phyloP scores from a whole-genome alignment of 1,284 basidiomycete species.

The Leccinum pallidistipes region DNA sequence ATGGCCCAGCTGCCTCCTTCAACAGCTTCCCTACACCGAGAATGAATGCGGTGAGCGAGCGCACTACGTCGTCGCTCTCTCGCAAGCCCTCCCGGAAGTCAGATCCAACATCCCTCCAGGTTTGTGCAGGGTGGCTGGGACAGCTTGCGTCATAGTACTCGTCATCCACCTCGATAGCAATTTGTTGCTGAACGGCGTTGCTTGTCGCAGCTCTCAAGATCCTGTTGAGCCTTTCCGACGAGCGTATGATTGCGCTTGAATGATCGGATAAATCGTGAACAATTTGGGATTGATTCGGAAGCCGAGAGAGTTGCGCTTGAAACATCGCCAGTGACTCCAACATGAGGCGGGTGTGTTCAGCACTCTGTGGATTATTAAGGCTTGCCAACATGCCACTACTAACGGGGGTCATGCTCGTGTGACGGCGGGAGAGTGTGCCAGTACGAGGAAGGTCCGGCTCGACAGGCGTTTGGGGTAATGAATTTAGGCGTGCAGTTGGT shows the following conservation, averaged over 20 bases:
- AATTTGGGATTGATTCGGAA: constrained; percentile 43
- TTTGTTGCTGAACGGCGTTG: constrained; percentile 65
- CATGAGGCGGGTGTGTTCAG: constrained; percentile 68
- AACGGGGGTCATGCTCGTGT: constrained; percentile 19
- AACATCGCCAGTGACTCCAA: constrained; percentile 68
- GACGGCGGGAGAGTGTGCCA: constrained; percentile 18
- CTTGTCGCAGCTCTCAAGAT: constrained; percentile 55
- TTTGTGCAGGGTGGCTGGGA: constrained; percentile 44
- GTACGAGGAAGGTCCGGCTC: constrained; percentile 19
- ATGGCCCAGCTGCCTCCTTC: constrained; percentile 48
- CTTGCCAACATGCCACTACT: constrained; percentile 16
- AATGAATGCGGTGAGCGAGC: constrained; percentile 70
- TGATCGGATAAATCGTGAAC: constrained; percentile 55
- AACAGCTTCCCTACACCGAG: constrained; percentile 69
- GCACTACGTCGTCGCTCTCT: constrained; percentile 72
- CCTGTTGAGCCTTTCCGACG: constrained; percentile 62
- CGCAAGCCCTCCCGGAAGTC: constrained; percentile 71
- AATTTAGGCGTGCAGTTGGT: constrained; percentile 14
- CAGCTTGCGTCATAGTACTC: constrained; percentile 33
- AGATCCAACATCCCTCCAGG: constrained; percentile 66
- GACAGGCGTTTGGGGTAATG: constrained; percentile 21
- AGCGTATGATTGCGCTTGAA: constrained; percentile 62
- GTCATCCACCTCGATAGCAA: constrained; percentile 67
- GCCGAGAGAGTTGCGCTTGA: constrained; percentile 58
- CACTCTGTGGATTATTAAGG: constrained; percentile 31